phyloP scores from a whole-genome alignment of 164 flowering plant genomes.

The Stephania cephalantha region DNA sequence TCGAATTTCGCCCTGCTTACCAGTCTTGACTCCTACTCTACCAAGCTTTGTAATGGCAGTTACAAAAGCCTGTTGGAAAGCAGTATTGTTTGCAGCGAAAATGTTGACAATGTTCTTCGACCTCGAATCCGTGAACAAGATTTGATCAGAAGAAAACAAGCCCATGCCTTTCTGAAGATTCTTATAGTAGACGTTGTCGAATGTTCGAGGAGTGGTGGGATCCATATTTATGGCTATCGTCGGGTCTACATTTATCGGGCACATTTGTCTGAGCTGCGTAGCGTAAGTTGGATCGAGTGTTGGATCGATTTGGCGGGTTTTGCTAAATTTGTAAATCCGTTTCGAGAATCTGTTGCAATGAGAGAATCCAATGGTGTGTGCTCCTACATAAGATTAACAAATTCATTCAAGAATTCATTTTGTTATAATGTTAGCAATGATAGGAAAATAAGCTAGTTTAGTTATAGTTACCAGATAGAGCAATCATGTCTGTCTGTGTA shows the following conservation, averaged over 20 bases:
- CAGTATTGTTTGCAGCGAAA: constrained; percentile 30
- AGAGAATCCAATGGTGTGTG: constrained; percentile 44
- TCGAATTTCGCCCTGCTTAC: constrained; percentile 39
- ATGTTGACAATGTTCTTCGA: constrained; percentile 23
- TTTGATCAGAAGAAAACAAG: constrained; percentile 31
- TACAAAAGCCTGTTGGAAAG: constrained; percentile 29
- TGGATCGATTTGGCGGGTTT: constrained; percentile 24
- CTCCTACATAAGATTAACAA: constrained; percentile 19
- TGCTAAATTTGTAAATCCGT: constrained; percentile 30
- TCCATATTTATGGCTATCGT: constrained; percentile 37
- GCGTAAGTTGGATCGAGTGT: constrained; percentile 31
- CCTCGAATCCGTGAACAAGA: constrained; percentile 30
- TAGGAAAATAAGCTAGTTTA: not conserved
- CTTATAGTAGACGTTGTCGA: constrained; percentile 30
- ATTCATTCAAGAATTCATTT: not conserved
- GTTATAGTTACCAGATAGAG: constrained; percentile 47
- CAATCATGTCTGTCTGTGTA: constrained; percentile 50
- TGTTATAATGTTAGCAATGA: not conserved
- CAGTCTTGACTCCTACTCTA: constrained; percentile 37
- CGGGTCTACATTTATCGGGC: constrained; percentile 43
- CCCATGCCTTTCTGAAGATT: constrained; percentile 31
- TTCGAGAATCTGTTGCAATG: constrained; percentile 39
- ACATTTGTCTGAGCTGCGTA: constrained; percentile 26
- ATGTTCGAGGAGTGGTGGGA: constrained; percentile 27
- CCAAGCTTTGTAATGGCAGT: constrained; percentile 48